Percentiles rank a stretch among this genome's conserved stretches.
Evolutionary conservation across 2,329 filamentous ascomycete genomes (phyloP).

Genomic region (Emmonsia crescens): DNA sequence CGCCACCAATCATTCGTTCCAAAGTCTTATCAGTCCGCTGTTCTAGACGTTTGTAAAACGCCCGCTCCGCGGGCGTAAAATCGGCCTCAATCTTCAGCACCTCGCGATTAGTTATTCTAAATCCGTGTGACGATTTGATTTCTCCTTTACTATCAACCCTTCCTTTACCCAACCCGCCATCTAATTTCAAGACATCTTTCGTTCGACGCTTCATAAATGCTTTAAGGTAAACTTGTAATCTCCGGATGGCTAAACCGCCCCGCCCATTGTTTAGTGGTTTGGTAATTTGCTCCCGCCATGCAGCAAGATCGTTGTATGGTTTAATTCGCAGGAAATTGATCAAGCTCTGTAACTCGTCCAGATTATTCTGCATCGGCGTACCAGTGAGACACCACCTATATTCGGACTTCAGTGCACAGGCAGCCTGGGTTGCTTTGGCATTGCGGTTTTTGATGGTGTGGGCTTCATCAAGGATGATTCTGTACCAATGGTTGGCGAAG

Average conservation of each 20-base stretch:
- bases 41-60: conserved; percentile 77
- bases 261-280: conserved; percentile 79
- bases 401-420: conserved; percentile 70
- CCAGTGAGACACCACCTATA: conserved; percentile 95
- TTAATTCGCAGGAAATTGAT: conserved; percentile 87
- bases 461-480: conserved; percentile 88
- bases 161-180: conserved; percentile 67
- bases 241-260: conserved; percentile 76
- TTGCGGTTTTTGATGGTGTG: conserved; percentile 98
- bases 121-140: conserved; percentile 51
- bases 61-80: conserved; percentile 68
- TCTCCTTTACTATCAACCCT: conserved; percentile 42
- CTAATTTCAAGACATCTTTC: conserved; percentile 89
- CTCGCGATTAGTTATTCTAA: conserved; percentile 86
- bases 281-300: conserved; percentile 89
- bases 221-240: conserved; percentile 72
- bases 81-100: conserved; percentile 68
- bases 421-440: conserved; percentile 87
- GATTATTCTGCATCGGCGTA: conserved; percentile 95
- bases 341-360: conserved; percentile 89
- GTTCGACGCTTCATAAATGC: conserved; percentile 99
- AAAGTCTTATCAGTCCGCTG: conserved; percentile 76
- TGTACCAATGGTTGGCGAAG: conserved; percentile 90
- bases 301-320: conserved; percentile 73
- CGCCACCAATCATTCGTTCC: conserved; percentile 74